phyloP scores from a whole-genome alignment of 2,329 filamentous ascomycete genomes.

The Xylogone sp. region DNA sequence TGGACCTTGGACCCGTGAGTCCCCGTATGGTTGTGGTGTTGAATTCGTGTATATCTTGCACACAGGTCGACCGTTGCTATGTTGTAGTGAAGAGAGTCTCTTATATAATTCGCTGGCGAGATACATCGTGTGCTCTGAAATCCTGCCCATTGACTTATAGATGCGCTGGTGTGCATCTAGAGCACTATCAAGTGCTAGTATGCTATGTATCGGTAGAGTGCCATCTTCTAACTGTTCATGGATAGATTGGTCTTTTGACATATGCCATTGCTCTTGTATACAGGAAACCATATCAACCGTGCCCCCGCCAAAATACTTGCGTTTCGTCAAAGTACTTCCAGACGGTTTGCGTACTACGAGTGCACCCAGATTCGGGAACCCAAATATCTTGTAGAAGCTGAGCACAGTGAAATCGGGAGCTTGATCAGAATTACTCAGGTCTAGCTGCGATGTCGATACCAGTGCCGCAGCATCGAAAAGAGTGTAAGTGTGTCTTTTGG shows the following conservation, averaged over 20 bases:
- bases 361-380: constrained; percentile 82
- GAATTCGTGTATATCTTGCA: constrained; percentile 21
- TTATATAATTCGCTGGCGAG: constrained; percentile 55
- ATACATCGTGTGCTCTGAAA: constrained; percentile 65
- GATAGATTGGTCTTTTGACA: constrained; percentile 53
- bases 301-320: constrained; percentile 84
- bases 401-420: constrained; percentile 75
- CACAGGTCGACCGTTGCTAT: constrained; percentile 45
- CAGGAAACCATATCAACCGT: constrained; percentile 85
- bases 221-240: constrained; percentile 85
- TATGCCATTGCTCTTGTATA: constrained; percentile 73
- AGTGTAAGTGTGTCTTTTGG: constrained; percentile 44
- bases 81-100: constrained; percentile 54
- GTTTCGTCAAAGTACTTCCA: constrained; percentile 54
- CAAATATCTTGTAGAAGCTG: constrained; percentile 92
- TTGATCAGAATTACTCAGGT: constrained; percentile 54
- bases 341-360: constrained; percentile 72
- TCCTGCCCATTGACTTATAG: constrained; percentile 62
- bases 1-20: constrained; percentile 54
- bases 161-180: constrained; percentile 63
- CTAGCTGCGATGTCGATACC: constrained; percentile 68
- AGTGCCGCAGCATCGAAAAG: constrained; percentile 78
- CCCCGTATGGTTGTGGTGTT: constrained; percentile 20
- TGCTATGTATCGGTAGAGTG: constrained; percentile 81
- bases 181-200: constrained; percentile 73